These are phyloP conservation scores for Paramecium pentaurelia DNA, from an alignment of 73 alveolate species.

Conservation along the genomic window DNA sequence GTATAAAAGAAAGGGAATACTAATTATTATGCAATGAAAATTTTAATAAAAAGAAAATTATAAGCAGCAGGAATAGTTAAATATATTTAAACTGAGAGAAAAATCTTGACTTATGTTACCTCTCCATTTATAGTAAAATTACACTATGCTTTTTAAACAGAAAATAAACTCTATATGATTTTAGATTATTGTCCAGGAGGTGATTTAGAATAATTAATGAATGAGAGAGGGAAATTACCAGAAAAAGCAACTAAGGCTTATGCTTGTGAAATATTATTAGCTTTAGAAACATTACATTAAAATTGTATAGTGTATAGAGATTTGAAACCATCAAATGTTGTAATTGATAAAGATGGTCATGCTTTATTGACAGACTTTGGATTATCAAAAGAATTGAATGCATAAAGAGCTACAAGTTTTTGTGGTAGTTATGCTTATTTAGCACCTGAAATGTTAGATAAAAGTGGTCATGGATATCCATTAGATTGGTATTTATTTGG, in stretches of 20 bases:
- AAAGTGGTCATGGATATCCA: conserved; percentile 85
- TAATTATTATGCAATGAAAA: conserved; percentile 87
- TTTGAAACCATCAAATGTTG: conserved; percentile 96
- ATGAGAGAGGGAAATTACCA: conserved; percentile 77
- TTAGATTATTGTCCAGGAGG: conserved; percentile 98
- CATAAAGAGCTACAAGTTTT: conserved; percentile 80
- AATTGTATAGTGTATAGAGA: conserved; percentile 95
- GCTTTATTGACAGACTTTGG: conserved; percentile 98
- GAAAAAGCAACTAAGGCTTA: conserved; percentile 85
- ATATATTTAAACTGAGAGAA: conserved; percentile 78
- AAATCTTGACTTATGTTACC: conserved; percentile 73
- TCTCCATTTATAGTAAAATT: conserved; percentile 92
- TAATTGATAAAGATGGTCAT: conserved; percentile 94
- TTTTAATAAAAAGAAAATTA: conserved; percentile 72
- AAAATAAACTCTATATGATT: conserved; percentile 87
- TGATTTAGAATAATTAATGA: conserved; percentile 87
- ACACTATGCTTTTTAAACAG: conserved; percentile 91
- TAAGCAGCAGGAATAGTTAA: background rate
- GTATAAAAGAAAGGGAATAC: conserved; percentile 72
- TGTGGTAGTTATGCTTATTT: conserved; percentile 95
- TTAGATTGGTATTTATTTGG: conserved; percentile 96
- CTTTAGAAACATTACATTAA: conserved; percentile 92
- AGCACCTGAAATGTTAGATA: conserved; percentile 91
- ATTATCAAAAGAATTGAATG: conserved; percentile 92
- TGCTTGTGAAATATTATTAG: conserved; percentile 90